Base-by-base conservation (phyloP, 1,284 basidiomycete species). In the Ceratorhiza oryzae-sativae region DNA sequence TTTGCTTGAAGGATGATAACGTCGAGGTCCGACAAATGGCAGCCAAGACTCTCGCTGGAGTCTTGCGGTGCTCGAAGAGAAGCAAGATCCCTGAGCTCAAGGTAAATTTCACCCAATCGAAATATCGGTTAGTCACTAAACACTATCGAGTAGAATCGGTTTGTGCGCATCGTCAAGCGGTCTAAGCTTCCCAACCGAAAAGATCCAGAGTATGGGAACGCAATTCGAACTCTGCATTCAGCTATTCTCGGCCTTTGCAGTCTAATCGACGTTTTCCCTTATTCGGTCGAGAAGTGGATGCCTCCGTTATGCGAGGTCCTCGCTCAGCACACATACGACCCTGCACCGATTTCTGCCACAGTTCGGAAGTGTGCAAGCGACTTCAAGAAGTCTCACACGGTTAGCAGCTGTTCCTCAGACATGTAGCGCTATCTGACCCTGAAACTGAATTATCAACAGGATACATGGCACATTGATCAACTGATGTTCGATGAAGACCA, bases 1-100 rank as follows among this genome's bases (percentile, higher is more conserved):
- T 90, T 61, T 95, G 95, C 79, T 83, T 98, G 60, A 85, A 87
- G 30, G 95, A 98, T 79, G 91, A 93, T 78, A 97, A 97, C 78
- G 90, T 96, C 65, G 95, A 98, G 82, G 95, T 98, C 34, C 87
- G 95, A 73, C 93, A 95, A 80, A 95, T 93, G 86, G 93, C 94
- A n/a, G 93, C 93, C 3, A 90, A 90, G 82, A 92, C 94, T 48
- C 83, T 99, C 39, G 92, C 93, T 20, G 93, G 94, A 23, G 90
- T 99, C 75, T 87, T 99, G 42, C 87, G 97, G 75, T 97, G 95
- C 78, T 97, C 95, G 12, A 95, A 98, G 79, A 86, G 96, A 70
- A 87, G 93, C 73, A 92, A 91, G 77, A 95, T 98, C 76, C 82
- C 92, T 61, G 89, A 91, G 4, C 83, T 98, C 76, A 94, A 92